These are phyloP conservation scores for Podila epigama DNA, from an alignment of 192 early-diverging fungal species.

Conservation along the genomic window DNA sequence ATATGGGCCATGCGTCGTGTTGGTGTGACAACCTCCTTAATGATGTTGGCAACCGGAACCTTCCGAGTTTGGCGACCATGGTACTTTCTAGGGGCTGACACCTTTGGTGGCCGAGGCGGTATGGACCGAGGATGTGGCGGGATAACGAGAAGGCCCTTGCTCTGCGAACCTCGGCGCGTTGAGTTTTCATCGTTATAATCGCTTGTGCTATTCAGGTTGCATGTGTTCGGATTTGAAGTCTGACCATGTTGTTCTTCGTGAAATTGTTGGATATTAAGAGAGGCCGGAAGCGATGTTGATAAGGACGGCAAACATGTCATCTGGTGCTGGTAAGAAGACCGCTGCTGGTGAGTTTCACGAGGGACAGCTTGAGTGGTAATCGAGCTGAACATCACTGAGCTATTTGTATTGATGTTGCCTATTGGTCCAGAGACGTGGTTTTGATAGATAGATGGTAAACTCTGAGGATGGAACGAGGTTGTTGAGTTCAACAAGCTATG, in stretches of 20 bases:
- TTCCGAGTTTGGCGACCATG: conserved; percentile 25
- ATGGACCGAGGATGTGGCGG: conserved; percentile 9
- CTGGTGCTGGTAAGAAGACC: too few relatives aligned
- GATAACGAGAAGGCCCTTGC: conserved; percentile 11
- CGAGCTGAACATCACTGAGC: background rate
- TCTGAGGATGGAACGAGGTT: conserved; percentile 7
- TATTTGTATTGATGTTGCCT: background rate
- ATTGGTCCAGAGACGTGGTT: background rate
- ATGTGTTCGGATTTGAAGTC: too few relatives aligned
- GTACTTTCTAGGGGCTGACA: conserved; percentile 24
- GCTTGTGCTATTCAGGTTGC: background rate
- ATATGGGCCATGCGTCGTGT: conserved; percentile 54
- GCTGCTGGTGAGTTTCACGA: too few relatives aligned
- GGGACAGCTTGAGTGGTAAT: conserved; percentile 17
- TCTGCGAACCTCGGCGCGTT: conserved; percentile 5
- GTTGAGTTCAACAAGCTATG: too few relatives aligned
- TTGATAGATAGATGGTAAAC: conserved; percentile 12
- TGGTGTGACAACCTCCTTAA: conserved; percentile 22
- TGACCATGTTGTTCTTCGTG: conserved; percentile 9
- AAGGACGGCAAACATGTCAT: too few relatives aligned
- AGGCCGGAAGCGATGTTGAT: too few relatives aligned
- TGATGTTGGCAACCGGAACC: conserved; percentile 4
- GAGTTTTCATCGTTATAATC: background rate
- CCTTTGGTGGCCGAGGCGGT: conserved; percentile 21
- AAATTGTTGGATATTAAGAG: too few relatives aligned